A percentile compares a stretch with the other conserved stretches of the same genome.
Conservation (phyloP, 805 yeast species). For the Ogataea trehalophila region DNA sequence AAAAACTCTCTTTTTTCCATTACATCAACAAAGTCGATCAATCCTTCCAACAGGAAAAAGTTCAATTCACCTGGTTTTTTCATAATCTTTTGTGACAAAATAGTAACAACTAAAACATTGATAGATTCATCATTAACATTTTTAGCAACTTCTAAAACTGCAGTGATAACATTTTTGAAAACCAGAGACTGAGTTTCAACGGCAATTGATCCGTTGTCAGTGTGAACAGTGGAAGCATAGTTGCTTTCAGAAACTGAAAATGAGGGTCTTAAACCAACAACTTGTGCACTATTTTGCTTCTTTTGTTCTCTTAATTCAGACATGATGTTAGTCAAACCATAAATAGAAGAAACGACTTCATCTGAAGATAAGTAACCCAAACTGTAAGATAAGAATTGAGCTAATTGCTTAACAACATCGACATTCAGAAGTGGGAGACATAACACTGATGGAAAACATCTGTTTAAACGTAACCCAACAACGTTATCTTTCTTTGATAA, state of each 20-base stretch:
- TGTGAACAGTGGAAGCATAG: conserved; percentile 9
- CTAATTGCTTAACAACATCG: conserved; percentile 44
- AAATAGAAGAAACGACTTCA: conserved; percentile 75
- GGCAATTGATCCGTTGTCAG: conserved; percentile 16
- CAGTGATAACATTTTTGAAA: conserved; percentile 63
- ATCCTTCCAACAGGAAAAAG: conserved; percentile 51
- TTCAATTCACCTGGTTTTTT: conserved; percentile 49
- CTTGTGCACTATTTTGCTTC: conserved; percentile 22
- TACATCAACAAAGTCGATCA: conserved; percentile 56
- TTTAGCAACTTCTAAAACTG: conserved; percentile 62
- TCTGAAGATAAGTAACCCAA: conserved; percentile 71
- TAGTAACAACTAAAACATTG: conserved; percentile 71
- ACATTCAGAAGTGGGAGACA: conserved; percentile 48
- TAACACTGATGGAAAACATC: conserved; percentile 44
- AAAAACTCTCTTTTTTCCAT: conserved; percentile 65
- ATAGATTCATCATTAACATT: conserved; percentile 67
- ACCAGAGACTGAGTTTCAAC: conserved; percentile 29
- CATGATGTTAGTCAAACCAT: conserved; percentile 73
- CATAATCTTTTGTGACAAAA: conserved; percentile 69
- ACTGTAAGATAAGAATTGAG: conserved; percentile 60
- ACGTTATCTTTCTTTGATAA: conserved; percentile 34
- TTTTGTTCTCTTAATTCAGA: conserved; percentile 39
- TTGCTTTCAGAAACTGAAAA: conserved; percentile 8
- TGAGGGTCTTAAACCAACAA: conserved; percentile 16
- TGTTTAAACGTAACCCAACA: conserved; percentile 34